Base-by-base conservation (phyloP, 441 rosid species). In the Caryocar brasiliense region DNA sequence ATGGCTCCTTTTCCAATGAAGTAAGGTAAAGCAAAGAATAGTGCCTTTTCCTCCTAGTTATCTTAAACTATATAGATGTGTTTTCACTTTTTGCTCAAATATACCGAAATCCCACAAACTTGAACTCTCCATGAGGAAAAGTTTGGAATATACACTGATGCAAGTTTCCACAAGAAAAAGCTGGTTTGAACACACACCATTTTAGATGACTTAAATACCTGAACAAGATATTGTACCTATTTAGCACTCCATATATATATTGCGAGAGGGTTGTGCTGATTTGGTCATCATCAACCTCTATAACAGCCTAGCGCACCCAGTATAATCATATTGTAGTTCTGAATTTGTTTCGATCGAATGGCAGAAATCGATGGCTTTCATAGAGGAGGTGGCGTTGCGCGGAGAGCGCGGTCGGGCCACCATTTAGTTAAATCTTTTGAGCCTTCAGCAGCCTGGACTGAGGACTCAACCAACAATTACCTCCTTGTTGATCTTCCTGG, bases 401-500 rank as follows among this genome's bases (percentile, higher is more conserved):
- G 35, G 19, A 35, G 30, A 35, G 21, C 50, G 9, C 32, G 43
- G 11, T 46, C 54, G n/a, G 2, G 29, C 3, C 32, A 10, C 24
- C 68, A 21, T 18, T 1, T 5, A 6, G 63, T 58, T 13, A 39
- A 65, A 40, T 66, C 63, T 44, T 24, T 70, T 17, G 63, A 32
- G 17, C 81, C 85, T 40, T 37, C 73, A 39, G 61, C 72, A 0
- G 77, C 47, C 47, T 82, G 85, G 89, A 57, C 54, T 0, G 75
- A 79, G 41, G 80, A 79, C 56, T 30, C 67, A 1, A 20, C 46
- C 18, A 30, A 22, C 63, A 62, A 71, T 60, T 57, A 40, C 63
- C 83, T 82, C 54, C 71, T 72, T 3, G 37, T 82, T 38, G 67
- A 72, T 63, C 83, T 82, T 62, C 89, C 83, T 6, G 81, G 89